Conservation (phyloP, 2,329 filamentous ascomycete genomes). For the Neopestalotiopsis rosae region DNA sequence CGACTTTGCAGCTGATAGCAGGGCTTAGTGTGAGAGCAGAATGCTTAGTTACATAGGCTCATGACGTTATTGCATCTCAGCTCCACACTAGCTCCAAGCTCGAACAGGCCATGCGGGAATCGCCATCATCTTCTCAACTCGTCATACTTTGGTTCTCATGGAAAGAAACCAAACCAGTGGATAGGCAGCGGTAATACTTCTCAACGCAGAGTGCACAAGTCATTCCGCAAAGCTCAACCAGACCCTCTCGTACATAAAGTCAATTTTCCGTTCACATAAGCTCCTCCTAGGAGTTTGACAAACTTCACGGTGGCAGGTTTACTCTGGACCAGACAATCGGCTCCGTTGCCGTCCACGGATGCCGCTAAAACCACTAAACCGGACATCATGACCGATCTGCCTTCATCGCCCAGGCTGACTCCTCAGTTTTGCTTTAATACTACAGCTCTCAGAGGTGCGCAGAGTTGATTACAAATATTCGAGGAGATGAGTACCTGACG, state of each 20-base stretch:
- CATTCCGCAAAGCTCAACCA: neutral
- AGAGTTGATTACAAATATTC: neutral
- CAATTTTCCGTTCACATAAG: neutral
- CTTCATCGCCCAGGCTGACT: slow-evolving; percentile 60
- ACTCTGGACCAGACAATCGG: slow-evolving; percentile 51
- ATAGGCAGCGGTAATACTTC: neutral
- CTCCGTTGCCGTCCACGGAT: slow-evolving; percentile 39
- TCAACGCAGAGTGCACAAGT: neutral
- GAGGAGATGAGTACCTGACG: slow-evolving; percentile 19
- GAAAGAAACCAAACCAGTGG: too few relatives aligned
- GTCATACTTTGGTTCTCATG: neutral
- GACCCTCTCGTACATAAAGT: neutral
- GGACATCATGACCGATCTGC: slow-evolving; percentile 52
- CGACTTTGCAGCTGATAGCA: slow-evolving; percentile 7
- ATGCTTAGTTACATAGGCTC: neutral
- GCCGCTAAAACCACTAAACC: slow-evolving; percentile 37
- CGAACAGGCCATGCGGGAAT: neutral
- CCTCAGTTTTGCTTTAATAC: slow-evolving; percentile 82
- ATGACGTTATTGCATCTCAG: neutral
- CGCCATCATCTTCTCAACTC: neutral
- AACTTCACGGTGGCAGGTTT: slow-evolving; percentile 52
- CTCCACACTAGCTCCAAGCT: neutral
- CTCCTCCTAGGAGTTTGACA: neutral
- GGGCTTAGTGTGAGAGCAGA: neutral
- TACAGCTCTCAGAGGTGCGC: slow-evolving; percentile 68